phyloP scores from a whole-genome alignment of 73 alveolate species.

The Loxodes magnus region DNA sequence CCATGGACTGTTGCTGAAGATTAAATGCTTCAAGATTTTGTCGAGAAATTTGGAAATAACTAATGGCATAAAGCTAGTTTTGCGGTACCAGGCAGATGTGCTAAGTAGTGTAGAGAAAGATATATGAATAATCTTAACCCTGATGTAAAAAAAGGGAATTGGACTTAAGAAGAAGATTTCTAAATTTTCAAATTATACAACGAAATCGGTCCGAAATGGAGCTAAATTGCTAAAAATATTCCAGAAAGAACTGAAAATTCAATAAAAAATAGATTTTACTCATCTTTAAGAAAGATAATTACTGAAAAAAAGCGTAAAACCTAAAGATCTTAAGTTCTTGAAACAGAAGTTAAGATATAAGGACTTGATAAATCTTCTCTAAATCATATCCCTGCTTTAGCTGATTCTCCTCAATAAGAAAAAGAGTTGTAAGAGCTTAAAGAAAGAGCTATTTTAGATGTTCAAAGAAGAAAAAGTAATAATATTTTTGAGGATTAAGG shows the following conservation, averaged over 20 bases:
- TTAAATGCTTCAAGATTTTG: slow-evolving; percentile 48
- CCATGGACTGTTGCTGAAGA: slow-evolving; percentile 78
- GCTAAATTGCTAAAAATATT: slow-evolving; percentile 49
- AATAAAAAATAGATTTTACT: slow-evolving; percentile 50
- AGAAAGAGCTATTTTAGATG: too few relatives aligned
- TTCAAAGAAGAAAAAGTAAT: too few relatives aligned
- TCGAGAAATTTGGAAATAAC: slow-evolving; percentile 48
- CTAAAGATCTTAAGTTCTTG: too few relatives aligned
- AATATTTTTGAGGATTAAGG: too few relatives aligned
- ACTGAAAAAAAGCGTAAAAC: too few relatives aligned
- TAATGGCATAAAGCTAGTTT: slow-evolving; percentile 57
- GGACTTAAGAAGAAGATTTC: slow-evolving; percentile 68
- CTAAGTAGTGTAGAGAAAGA: slow-evolving; percentile 78
- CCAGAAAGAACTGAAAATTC: slow-evolving; percentile 74
- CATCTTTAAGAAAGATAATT: too few relatives aligned
- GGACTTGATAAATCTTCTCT: too few relatives aligned
- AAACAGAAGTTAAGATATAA: too few relatives aligned
- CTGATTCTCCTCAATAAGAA: too few relatives aligned
- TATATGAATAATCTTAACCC: slow-evolving; percentile 77
- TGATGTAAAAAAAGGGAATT: slow-evolving; percentile 46
- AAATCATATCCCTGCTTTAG: too few relatives aligned
- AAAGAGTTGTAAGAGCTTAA: too few relatives aligned
- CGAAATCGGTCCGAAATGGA: slow-evolving; percentile 73
- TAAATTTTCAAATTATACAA: slow-evolving; percentile 42
- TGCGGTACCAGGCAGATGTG: slow-evolving; percentile 49